Evolutionary conservation across 1,139 yeast species (phyloP), one percentile per base, ranked within the genome.

Genomic region (Yamadazyma dendronema): DNA sequence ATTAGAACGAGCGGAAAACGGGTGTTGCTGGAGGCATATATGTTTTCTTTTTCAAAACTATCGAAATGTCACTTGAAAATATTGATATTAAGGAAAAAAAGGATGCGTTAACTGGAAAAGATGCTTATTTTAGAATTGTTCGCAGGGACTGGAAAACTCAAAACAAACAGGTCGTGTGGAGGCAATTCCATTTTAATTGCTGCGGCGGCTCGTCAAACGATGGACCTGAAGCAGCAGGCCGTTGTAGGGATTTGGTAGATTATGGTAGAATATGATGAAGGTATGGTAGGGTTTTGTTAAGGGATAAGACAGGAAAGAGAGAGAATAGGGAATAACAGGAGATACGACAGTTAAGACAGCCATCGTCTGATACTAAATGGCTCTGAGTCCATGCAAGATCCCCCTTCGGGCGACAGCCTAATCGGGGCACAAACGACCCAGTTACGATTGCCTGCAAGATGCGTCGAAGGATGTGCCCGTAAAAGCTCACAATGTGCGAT

Each of bases 101-200:
- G n/a, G n/a, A n/a, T n/a, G n/a, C n/a, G n/a, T n/a, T n/a, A n/a
- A n/a, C n/a, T n/a, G n/a, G n/a, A n/a, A 5, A 26, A 26, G 11
- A 13, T 6, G 12, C 29, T 26, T 26, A 26, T 6, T 6, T 26
- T 26, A 26, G 29, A 26, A 26, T 8, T 26, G 17, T 26, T 33
- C 17, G 35, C 35, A 33, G 31, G 35, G 34, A 25, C 29, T 23
- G 8, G 13, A 21, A 5, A 28, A 21, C n/a, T n/a, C 26, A 27
- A n/a, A 21, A 25, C 34, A 31, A 16, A n/a, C 22, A 30, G 9
- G 22, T 6, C 6, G 9, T 19, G 22, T 6, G 9, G 9, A 19
- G 22, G 22, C 16, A 31, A 17, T 14, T 13, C 29, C 29, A 14
- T 26, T 26, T 26, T 24, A 24, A 12, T 24, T 24, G 27, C 27